A percentile compares a stretch with the other conserved stretches of the same genome.
phyloP scores from a whole-genome alignment of 2,329 filamentous ascomycete genomes.

The Aspergillus ochraceoroseus region DNA sequence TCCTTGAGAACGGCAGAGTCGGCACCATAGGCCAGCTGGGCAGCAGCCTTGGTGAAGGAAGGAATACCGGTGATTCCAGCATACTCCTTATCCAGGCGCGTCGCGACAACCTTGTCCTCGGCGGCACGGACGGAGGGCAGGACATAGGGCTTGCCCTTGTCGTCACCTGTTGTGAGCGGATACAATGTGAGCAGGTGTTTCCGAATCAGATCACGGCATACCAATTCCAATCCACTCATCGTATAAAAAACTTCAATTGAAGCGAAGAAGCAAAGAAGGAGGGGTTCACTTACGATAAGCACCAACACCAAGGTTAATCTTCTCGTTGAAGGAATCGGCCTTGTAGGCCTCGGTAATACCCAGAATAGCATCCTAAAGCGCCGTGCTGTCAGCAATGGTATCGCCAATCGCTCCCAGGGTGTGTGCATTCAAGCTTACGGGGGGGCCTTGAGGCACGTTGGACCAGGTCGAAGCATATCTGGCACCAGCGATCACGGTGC shows the following conservation, averaged over 20 bases:
- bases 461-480: slow-evolving; percentile 79
- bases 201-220: too few relatives aligned
- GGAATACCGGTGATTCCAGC: slow-evolving; percentile 95
- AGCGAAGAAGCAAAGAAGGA: too few relatives aligned
- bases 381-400: slow-evolving; percentile 25
- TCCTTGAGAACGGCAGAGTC: slow-evolving; percentile 70
- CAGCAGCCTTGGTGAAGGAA: slow-evolving; percentile 87
- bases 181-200: background rate
- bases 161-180: slow-evolving; percentile 55
- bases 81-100: slow-evolving; percentile 90
- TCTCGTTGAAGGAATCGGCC: slow-evolving; percentile 85
- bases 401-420: slow-evolving; percentile 6
- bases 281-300: slow-evolving; percentile 88
- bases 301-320: slow-evolving; percentile 98
- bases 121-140: slow-evolving; percentile 87
- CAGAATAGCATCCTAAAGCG: slow-evolving; percentile 43
- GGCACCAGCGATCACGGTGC: slow-evolving; percentile 41
- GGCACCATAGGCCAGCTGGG: slow-evolving; percentile 81
- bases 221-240: too few relatives aligned
- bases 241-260: too few relatives aligned
- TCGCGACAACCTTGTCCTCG: slow-evolving; percentile 76
- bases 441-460: slow-evolving; percentile 87
- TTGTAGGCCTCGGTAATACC: slow-evolving; percentile 95
- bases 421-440: slow-evolving; percentile 61
- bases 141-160: slow-evolving; percentile 96